phyloP scores from a whole-genome alignment of 768 basidiomycete genomes.

The Paxillus involutus region DNA sequence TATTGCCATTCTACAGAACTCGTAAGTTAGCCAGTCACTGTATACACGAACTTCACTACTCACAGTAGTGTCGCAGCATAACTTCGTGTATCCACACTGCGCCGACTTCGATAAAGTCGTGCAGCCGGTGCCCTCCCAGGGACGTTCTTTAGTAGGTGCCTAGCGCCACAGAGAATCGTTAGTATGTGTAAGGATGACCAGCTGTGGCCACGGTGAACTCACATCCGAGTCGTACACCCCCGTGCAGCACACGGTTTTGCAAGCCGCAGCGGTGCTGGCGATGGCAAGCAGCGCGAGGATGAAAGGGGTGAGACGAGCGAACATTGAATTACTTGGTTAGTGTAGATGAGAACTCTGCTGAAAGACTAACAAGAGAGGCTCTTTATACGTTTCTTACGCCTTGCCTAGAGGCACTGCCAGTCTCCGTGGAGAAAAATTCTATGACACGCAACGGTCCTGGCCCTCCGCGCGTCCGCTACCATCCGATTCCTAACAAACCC shows the following conservation, averaged over 20 bases:
- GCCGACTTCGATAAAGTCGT: not conserved
- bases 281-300: conserved; percentile 1
- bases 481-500: no score
- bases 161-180: not conserved
- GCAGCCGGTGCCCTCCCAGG: conserved; percentile 1
- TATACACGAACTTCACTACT: not conserved
- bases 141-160: not conserved
- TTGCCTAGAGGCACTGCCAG: not conserved
- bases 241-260: conserved; percentile 1
- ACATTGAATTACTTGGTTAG: not conserved
- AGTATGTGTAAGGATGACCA: not conserved
- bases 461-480: no score
- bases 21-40: not conserved
- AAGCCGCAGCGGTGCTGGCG: not conserved
- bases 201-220: not conserved
- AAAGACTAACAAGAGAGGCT: not conserved
- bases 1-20: not conserved
- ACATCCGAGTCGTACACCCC: not conserved
- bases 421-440: no score
- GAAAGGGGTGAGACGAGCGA: not conserved
- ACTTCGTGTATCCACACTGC: not conserved
- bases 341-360: not conserved
- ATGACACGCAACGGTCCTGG: no score
- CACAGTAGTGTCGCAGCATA: conserved; percentile 3
- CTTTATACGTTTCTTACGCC: not conserved